Percentiles rank a stretch among this genome's conserved stretches.
Conservation (phyloP, 768 basidiomycete genomes). For the Trametes cinnabarina region DNA sequence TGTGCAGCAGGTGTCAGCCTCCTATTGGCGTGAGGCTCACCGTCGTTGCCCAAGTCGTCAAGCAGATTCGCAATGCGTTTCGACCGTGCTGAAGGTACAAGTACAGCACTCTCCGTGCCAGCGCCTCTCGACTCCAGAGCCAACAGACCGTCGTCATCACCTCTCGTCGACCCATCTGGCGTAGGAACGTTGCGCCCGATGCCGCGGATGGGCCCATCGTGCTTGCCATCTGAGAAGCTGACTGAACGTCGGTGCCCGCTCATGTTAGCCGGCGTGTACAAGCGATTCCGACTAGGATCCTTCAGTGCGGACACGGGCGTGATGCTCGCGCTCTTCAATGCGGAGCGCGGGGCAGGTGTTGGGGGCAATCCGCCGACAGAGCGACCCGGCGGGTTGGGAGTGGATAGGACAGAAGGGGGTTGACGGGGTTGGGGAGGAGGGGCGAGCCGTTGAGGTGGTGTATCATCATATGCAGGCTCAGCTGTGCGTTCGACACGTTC, state of each 20-base stretch:
- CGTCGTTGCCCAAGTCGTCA: conserved; percentile 64
- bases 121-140: conserved; percentile 15
- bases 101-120: conserved; percentile 22
- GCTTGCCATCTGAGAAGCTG: conserved; percentile 94
- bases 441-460: conserved; percentile 23
- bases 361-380: conserved; percentile 22
- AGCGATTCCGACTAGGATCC: conserved; percentile 44
- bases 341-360: conserved; percentile 39
- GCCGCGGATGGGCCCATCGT: conserved; percentile 83
- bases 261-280: conserved; percentile 54
- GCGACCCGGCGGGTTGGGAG: conserved; percentile 15
- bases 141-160: conserved; percentile 21
- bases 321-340: conserved; percentile 41
- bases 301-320: conserved; percentile 62
- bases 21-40: conserved; percentile 40
- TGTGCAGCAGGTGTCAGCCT: neutral
- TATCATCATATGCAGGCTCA: conserved; percentile 24
- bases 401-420: neutral
- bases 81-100: conserved; percentile 64
- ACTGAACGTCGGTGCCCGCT: conserved; percentile 74
- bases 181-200: conserved; percentile 42
- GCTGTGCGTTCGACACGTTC: conserved; percentile 3
- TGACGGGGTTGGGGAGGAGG: conserved; percentile 4
- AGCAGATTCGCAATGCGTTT: conserved; percentile 83
- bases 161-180: conserved; percentile 31